Evolutionary conservation across 2,329 filamentous ascomycete genomes (phyloP).

Genomic region (Didymella sp.): DNA sequence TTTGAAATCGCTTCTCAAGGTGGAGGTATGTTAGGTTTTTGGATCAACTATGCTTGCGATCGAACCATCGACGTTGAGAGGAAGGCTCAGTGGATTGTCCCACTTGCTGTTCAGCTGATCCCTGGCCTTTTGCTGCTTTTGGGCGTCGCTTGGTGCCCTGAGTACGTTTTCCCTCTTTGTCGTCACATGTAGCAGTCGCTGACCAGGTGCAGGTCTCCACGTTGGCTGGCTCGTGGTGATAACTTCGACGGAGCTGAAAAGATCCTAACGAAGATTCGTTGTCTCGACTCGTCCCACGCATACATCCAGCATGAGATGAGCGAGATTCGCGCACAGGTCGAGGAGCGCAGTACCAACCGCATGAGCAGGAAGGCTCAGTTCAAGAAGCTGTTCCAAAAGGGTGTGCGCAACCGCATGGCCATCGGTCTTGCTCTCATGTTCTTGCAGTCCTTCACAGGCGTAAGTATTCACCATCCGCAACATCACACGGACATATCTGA

Average conservation of each 20-base stretch:
- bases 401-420: conserved; percentile 49
- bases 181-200: background rate
- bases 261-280: conserved; percentile 54
- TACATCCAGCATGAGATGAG: conserved; percentile 59
- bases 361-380: conserved; percentile 41
- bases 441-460: conserved; percentile 47
- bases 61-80: conserved; percentile 53
- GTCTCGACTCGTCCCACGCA: conserved; percentile 52
- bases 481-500: conserved; percentile 10
- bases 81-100: conserved; percentile 68
- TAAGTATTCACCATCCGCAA: conserved; percentile 16
- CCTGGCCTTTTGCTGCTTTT: conserved; percentile 49
- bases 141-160: conserved; percentile 49
- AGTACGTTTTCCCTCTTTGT: conserved; percentile 15
- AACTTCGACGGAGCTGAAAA: conserved; percentile 51
- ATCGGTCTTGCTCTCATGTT: conserved; percentile 51
- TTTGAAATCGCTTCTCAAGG: conserved; percentile 72
- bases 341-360: conserved; percentile 39
- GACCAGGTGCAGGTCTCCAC: conserved; percentile 11
- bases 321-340: conserved; percentile 53
- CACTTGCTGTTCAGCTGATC: conserved; percentile 59
- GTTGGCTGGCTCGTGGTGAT: conserved; percentile 36
- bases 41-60: conserved; percentile 53
- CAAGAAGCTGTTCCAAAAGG: conserved; percentile 50
- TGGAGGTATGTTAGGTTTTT: conserved; percentile 59